phyloP scores from a whole-genome alignment of 2,329 filamentous ascomycete species.

The Alternaria metachromatica region DNA sequence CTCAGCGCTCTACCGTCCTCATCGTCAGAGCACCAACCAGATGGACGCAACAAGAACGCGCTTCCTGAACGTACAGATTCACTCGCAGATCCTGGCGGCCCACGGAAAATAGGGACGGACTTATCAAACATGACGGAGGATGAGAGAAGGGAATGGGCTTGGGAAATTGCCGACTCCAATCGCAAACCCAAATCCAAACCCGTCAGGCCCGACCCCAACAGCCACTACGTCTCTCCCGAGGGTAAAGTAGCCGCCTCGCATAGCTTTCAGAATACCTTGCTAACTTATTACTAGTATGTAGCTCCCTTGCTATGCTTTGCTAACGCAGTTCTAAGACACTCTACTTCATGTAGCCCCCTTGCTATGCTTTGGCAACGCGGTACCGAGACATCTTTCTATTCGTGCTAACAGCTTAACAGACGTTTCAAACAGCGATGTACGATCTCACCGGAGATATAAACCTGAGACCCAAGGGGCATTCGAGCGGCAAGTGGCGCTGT shows the following conservation, averaged over 20 bases:
- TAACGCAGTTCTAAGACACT: too few species aligned
- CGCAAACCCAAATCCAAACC: neutral
- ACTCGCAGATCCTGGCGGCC: neutral
- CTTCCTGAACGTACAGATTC: neutral
- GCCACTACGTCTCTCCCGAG: neutral
- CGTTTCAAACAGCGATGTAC: neutral
- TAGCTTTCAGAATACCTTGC: too few species aligned
- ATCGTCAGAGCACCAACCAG: neutral
- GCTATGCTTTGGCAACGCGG: too few species aligned
- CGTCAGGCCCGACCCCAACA: neutral
- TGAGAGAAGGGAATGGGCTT: neutral
- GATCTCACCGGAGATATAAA: neutral
- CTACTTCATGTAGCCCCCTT: too few species aligned
- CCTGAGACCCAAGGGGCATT: neutral
- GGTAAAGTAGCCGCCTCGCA: too few species aligned
- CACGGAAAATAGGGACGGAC: neutral
- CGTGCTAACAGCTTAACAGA: neutral
- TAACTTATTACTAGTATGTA: too few species aligned
- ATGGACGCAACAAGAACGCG: neutral
- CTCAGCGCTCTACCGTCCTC: neutral
- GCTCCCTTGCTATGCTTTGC: too few species aligned
- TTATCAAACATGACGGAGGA: neutral
- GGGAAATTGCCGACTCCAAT: neutral
- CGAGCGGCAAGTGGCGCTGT: slow-evolving; percentile 16
- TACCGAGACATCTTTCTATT: too few species aligned